phyloP scores from a whole-genome alignment of 2,329 filamentous ascomycete genomes.

The Aspergillus brunneoviolaceus region DNA sequence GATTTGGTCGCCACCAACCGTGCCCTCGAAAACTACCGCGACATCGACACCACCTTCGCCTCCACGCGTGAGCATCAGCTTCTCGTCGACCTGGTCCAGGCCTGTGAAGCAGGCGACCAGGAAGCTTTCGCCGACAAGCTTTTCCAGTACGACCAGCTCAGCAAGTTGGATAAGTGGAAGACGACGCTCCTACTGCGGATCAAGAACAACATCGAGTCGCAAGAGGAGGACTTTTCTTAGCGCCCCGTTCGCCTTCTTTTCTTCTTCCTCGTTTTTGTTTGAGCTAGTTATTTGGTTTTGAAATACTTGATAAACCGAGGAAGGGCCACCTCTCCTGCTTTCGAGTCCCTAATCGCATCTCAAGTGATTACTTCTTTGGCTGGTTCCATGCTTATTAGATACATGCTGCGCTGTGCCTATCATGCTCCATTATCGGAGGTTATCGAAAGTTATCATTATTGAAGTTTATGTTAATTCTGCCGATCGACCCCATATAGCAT shows the following conservation, averaged over 20 bases:
- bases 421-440: background rate
- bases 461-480: too few relatives aligned
- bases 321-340: background rate
- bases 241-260: constrained; percentile 14
- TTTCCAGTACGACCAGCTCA: constrained; percentile 87
- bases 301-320: background rate
- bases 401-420: background rate
- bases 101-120: constrained; percentile 74
- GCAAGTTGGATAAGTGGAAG: constrained; percentile 97
- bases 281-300: background rate
- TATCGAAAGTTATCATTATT: too few relatives aligned
- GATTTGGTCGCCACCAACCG: constrained; percentile 77
- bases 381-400: background rate
- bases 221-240: constrained; percentile 67
- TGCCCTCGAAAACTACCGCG: constrained; percentile 77
- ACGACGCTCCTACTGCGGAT: constrained; percentile 77
- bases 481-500: too few relatives aligned
- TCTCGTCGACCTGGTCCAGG: constrained; percentile 71
- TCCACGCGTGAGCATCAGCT: constrained; percentile 79
- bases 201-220: constrained; percentile 77
- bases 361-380: background rate
- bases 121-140: constrained; percentile 82
- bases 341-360: background rate
- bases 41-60: constrained; percentile 74
- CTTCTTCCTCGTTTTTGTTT: background rate